Evolutionary conservation across 805 yeast genomes (phyloP), one percentile per base, ranked within the genome.

Genomic region (Candida ponderosae): DNA sequence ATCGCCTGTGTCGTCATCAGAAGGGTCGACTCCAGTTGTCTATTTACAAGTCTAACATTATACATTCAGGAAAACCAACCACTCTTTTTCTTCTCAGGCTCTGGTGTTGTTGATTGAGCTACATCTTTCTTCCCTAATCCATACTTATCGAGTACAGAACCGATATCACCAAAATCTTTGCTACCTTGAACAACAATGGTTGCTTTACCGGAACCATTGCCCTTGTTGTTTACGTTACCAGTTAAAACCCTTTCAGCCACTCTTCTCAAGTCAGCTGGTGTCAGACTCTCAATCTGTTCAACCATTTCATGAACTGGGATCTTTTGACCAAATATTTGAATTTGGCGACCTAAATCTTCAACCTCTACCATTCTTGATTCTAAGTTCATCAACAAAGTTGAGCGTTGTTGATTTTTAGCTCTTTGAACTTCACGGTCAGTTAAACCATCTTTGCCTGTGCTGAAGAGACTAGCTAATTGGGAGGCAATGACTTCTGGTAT

Each of bases 271-370:
- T 90, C 96, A 6, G 61, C 62, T 4, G 77, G 70, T 0, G 85
- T 72, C 43, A 93, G 71, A 10, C 57, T 54, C 40, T 83, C 88
- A 43, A 93, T 87, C 50, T 78, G 77, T 6, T 59, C 64, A 39
- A 90, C 80, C 95, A 90, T 88, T 51, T 88, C 95, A 26, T 68
- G 63, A 8, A 87, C 80, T 13, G 84, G 76, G 8, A 89, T 73
- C 45, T 83, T 75, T 46, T 72, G 73, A 31, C 87, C 86, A 54
- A 83, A 87, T 33, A 85, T 76, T 59, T 85, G 95, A 19, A 93
- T 77, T 59, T 93, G 98, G 59, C 97, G 77, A 13, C 97, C 97
- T 62, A 89, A 69, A 53, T 93, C 98, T 61, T 93, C 98, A 39
- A 93, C 66, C 53, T 86, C 89, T n/a, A 94, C 94, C 69, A 90